Conservation (phyloP, 176 grass and related monocot species). For the Puccinellia tenuiflora region DNA sequence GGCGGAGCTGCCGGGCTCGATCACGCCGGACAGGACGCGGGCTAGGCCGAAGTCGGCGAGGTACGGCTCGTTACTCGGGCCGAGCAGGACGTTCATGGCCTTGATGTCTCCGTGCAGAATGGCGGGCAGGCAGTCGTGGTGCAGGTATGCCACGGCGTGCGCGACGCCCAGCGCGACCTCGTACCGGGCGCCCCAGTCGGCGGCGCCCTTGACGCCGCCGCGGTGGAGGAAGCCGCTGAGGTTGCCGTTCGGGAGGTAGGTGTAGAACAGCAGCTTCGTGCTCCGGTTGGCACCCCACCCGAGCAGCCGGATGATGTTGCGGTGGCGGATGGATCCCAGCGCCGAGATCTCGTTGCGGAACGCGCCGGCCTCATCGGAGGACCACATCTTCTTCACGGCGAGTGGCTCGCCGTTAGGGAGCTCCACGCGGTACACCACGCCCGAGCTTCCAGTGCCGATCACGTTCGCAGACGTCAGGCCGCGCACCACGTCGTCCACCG, state of each 20-base stretch:
- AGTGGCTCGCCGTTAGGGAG: constrained; percentile 51
- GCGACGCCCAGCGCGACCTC: constrained; percentile 73
- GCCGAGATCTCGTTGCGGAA: constrained; percentile 85
- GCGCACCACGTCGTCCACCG: constrained; percentile 64
- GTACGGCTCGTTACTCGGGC: constrained; percentile 71
- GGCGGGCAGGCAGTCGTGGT: constrained; percentile 93
- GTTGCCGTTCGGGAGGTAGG: constrained; percentile 82
- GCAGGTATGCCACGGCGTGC: constrained; percentile 79
- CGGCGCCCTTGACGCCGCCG: constrained; percentile 57
- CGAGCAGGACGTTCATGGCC: constrained; percentile 90
- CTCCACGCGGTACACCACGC: constrained; percentile 76
- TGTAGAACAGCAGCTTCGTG: constrained; percentile 87
- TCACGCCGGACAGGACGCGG: constrained; percentile 41
- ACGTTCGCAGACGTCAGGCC: constrained; percentile 74
- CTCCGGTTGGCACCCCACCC: constrained; percentile 72
- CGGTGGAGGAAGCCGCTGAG: constrained; percentile 86
- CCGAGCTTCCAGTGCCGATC: constrained; percentile 85
- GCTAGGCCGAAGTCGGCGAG: constrained; percentile 93
- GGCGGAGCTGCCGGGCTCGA: constrained; percentile 3
- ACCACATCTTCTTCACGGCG: constrained; percentile 98
- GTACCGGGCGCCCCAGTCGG: constrained; percentile 65
- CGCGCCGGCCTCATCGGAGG: constrained; percentile 60
- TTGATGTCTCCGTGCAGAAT: constrained; percentile 92
- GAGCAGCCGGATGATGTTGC: constrained; percentile 86
- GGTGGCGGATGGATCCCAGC: constrained; percentile 74